These are phyloP conservation scores for Chionographis japonica DNA, from an alignment of 106 monocot species.

Conservation along the genomic window DNA sequence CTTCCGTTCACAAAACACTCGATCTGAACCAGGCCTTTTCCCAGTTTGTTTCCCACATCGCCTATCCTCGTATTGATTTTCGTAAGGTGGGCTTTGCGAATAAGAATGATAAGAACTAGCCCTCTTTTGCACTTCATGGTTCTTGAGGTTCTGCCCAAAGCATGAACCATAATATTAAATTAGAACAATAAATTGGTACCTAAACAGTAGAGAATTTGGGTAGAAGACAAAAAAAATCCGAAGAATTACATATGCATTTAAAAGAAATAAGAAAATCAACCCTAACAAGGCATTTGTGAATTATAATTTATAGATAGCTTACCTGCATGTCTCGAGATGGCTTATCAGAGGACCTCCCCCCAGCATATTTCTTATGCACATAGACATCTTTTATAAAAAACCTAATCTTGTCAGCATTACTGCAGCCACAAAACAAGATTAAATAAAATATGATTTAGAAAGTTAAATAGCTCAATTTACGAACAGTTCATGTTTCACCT, in stretches of 20 bases:
- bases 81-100: conserved; percentile 53
- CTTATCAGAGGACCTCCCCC: conserved; percentile 30
- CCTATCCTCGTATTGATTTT: conserved; percentile 54
- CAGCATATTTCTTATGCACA: conserved; percentile 63
- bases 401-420: conserved; percentile 56
- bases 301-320: not conserved
- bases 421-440: conserved; percentile 11
- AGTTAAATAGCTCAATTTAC: not conserved
- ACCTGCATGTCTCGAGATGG: conserved; percentile 41
- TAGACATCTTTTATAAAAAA: conserved; percentile 61
- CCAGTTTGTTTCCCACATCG: conserved; percentile 61
- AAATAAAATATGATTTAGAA: not conserved
- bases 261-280: not conserved
- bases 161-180: not conserved
- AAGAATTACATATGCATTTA: not conserved
- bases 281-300: not conserved
- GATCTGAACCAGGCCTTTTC: conserved; percentile 82
- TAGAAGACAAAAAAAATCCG: not conserved
- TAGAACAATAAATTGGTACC: not conserved
- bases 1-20: conserved; percentile 71
- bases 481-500: conserved; percentile 14
- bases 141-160: conserved; percentile 22
- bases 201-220: too few species aligned
- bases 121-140: conserved; percentile 21
- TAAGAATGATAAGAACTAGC: conserved; percentile 54